Conservation (phyloP, 75 land plant genomes). For the Cryptomeria japonica region DNA sequence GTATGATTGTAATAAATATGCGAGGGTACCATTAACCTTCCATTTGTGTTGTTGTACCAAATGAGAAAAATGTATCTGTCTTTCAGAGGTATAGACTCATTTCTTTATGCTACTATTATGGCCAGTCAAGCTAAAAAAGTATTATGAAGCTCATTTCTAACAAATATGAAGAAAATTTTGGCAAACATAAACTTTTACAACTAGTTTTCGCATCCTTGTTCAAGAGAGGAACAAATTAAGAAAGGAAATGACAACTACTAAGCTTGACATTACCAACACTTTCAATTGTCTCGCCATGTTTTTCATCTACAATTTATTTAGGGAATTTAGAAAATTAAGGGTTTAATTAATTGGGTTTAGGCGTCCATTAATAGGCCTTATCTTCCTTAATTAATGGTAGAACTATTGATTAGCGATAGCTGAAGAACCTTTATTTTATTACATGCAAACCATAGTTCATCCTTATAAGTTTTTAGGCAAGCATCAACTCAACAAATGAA, state of each 20-base stretch:
- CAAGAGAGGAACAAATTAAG: not conserved
- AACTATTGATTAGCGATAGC: too few relatives aligned
- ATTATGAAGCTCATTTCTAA: not conserved
- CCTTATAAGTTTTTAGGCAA: conserved; percentile 35
- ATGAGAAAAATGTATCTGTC: not conserved
- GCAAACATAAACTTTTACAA: not conserved
- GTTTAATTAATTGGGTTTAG: not conserved
- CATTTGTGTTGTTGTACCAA: not conserved
- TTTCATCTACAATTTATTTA: too few relatives aligned
- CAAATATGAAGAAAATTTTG: not conserved
- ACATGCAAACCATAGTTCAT: too few relatives aligned
- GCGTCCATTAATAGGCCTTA: not conserved
- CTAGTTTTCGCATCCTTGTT: not conserved
- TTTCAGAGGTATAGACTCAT: not conserved
- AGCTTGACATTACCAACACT: not conserved
- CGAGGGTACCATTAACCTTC: not conserved
- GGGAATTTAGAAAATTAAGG: not conserved
- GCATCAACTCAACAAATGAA: conserved; percentile 86
- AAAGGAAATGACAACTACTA: not conserved
- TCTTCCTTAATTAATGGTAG: not conserved
- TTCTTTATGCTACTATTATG: not conserved
- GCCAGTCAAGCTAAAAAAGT: not conserved
- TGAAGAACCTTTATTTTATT: too few relatives aligned
- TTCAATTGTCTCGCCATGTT: not conserved
- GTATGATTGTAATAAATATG: not conserved